phyloP scores from a whole-genome alignment of 2,329 filamentous ascomycete genomes.

The Aphanocladium album region DNA sequence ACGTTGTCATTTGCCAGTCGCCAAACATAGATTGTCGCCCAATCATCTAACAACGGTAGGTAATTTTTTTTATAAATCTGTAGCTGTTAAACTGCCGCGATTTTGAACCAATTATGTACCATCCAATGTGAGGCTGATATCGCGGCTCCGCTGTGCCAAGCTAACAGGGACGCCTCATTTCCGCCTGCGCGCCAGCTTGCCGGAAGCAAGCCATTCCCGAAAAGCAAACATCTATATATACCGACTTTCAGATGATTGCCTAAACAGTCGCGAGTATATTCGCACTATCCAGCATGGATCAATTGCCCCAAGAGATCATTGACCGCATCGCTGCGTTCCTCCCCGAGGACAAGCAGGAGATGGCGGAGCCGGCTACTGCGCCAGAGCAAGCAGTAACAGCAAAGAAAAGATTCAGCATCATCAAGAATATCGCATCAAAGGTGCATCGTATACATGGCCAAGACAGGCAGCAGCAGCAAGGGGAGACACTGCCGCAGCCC shows the following conservation, averaged over 20 bases:
- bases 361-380: background rate
- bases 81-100: no score
- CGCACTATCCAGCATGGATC: slow-evolving; percentile 3
- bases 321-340: slow-evolving; percentile 6
- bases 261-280: no score
- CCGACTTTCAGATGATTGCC: no score
- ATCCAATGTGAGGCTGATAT: background rate
- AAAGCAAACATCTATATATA: no score
- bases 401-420: background rate
- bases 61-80: no score
- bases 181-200: background rate
- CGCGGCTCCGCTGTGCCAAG: background rate
- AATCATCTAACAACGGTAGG: no score
- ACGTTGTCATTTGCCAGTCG: no score
- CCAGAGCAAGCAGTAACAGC: background rate
- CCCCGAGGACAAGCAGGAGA: background rate
- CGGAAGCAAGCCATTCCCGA: background rate
- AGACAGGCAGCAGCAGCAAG: background rate
- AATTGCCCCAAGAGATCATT: slow-evolving; percentile 2
- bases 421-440: background rate
- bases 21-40: no score
- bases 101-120: background rate
- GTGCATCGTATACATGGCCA: background rate
- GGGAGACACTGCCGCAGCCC: background rate
- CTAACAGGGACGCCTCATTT: background rate